phyloP scores from a whole-genome alignment of 75 land plant genomes.

The Isoetes taiwanensis region DNA sequence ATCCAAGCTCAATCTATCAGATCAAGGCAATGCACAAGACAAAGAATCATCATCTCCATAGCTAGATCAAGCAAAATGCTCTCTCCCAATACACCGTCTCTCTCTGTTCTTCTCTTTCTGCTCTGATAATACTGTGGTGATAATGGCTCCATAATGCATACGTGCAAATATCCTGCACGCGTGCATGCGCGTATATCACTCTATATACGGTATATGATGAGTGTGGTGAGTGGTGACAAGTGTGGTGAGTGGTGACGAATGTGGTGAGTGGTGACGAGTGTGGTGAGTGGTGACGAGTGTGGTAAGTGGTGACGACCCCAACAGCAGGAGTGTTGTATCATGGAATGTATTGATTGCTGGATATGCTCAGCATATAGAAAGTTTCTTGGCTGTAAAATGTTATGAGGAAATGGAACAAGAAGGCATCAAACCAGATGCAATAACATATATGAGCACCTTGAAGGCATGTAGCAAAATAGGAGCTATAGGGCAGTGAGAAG shows the following conservation, averaged over 20 bases:
- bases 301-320: constrained; percentile 28
- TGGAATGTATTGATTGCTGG: constrained; percentile 9
- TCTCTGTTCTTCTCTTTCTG: too few relatives aligned
- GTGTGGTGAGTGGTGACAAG: constrained; percentile 35
- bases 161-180: neutral
- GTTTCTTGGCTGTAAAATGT: neutral
- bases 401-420: constrained; percentile 15
- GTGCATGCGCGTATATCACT: constrained; percentile 28
- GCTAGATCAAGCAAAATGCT: too few relatives aligned
- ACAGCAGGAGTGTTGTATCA: neutral
- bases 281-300: constrained; percentile 45
- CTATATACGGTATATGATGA: constrained; percentile 7
- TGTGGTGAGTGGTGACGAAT: constrained; percentile 17
- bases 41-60: too few relatives aligned
- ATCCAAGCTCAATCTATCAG: too few relatives aligned
- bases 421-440: constrained; percentile 6
- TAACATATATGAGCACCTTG: constrained; percentile 6
- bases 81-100: too few relatives aligned
- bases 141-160: constrained; percentile 1
- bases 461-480: constrained; percentile 4
- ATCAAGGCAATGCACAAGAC: too few relatives aligned
- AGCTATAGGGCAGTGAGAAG: neutral
- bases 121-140: too few relatives aligned
- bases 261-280: constrained; percentile 24
- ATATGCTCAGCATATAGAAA: neutral